Evolutionary conservation across 192 early-diverging fungal genomes (phyloP).

Genomic region (Martensiomyces pterosporus): DNA sequence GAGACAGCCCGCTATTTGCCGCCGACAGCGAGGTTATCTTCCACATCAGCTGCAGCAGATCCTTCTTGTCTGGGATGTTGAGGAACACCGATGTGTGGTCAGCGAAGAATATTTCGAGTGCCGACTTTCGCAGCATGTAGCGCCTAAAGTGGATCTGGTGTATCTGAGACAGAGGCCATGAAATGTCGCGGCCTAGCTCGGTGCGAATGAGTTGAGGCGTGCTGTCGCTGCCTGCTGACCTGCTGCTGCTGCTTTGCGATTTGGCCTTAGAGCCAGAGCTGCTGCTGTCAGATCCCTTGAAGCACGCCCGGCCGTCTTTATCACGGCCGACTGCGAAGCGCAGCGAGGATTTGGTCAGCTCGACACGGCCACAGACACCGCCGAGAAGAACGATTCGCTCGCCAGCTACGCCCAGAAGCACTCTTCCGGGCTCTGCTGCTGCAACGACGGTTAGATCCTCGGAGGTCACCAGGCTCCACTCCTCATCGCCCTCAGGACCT

Average conservation of each 20-base stretch:
- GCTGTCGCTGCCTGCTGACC: background rate
- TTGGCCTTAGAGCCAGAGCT: too few species aligned
- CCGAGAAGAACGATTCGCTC: slow-evolving; percentile 33
- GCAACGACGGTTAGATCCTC: slow-evolving; percentile 28
- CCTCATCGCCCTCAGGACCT: slow-evolving; percentile 16
- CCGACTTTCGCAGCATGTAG: slow-evolving; percentile 38
- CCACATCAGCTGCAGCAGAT: slow-evolving; percentile 38
- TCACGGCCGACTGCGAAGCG: slow-evolving; percentile 33
- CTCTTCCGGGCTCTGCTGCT: slow-evolving; percentile 9
- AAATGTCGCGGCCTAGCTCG: slow-evolving; percentile 29
- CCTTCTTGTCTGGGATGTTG: slow-evolving; percentile 29
- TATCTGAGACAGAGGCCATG: slow-evolving; percentile 33
- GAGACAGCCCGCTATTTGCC: slow-evolving; percentile 21
- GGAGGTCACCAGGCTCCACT: slow-evolving; percentile 37
- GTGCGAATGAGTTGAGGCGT: slow-evolving; percentile 19
- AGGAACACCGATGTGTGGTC: slow-evolving; percentile 37
- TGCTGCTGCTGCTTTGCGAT: background rate
- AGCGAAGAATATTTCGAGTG: slow-evolving; percentile 41
- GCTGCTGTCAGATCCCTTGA: slow-evolving; percentile 1
- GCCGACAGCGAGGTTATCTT: slow-evolving; percentile 36
- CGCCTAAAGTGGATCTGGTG: slow-evolving; percentile 40
- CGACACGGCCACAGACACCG: slow-evolving; percentile 27
- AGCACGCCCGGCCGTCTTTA: slow-evolving; percentile 1
- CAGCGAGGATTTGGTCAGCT: slow-evolving; percentile 20
- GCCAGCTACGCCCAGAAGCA: slow-evolving; percentile 16